Base-by-base conservation (phyloP, 2,329 filamentous ascomycete genomes). In the Ceratocystiopsis brevicomis region DNA sequence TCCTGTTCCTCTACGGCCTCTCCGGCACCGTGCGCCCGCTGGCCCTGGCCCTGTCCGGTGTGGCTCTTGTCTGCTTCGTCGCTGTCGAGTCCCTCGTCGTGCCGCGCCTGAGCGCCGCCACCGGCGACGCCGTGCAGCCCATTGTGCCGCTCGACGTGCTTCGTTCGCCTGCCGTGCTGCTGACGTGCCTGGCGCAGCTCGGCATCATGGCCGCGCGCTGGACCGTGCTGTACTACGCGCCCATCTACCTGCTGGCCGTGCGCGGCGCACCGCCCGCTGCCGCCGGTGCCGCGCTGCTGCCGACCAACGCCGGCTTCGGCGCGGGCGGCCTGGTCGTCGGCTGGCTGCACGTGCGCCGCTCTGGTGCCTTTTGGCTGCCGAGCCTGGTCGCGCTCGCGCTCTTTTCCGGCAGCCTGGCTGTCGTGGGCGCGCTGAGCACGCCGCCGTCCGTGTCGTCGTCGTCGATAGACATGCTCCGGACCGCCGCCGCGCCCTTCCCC, bases 151-250 rank as follows among this genome's bases (percentile, higher is more conserved):
- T 87, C 40, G 59, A 68, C 1, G 67, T 90, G 2, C 68, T 92
- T 25, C 70, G 67, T 42, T 83, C 78, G 12, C 71, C 78, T 25
- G 78, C 77, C 30, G 74, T 82, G 1, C 63, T 88, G 4, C 60
- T 88, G 18, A 80, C 80, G 1, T 88, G 83, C 54, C 53, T 87
- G 18, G 71, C 78, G 1, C 82, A 85, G 41, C 67, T 87, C 0
- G 76, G 79, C 17, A 71, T 85, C 56, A 88, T 92, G 81, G 76
- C 81, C 55, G 70, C 80, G 2, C 77, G 85, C 45, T 92, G 83
- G 84, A 69, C 69, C 8, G 68, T 92, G 2, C 65, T 92, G 9
- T 90, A 86, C 63, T 92, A 85, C 59, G 71, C 78, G 0, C 84
- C 85, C 0, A 74, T 85, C 38, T 87, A 84, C 52, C 79, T 82